Conservation (phyloP, 176 grass and related monocot genomes). For the Panicum miliaceum region DNA sequence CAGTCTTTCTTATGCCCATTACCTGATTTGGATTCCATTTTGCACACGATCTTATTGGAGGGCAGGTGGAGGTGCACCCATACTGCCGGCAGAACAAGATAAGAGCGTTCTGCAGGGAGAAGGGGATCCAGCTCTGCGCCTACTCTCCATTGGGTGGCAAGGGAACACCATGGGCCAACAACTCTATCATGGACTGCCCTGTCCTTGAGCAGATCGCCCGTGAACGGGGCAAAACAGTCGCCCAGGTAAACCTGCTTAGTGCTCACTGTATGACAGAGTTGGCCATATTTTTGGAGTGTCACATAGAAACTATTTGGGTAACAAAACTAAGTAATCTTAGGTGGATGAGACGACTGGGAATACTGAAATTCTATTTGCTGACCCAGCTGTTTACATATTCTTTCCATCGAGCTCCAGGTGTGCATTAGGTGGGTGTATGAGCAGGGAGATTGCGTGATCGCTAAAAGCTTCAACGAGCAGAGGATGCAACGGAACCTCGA, state of each 20-base stretch:
- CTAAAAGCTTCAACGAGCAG: constrained; percentile 45
- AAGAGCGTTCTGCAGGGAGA: constrained; percentile 45
- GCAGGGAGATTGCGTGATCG: constrained; percentile 31
- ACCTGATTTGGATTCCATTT: no score
- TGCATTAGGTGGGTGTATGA: constrained; percentile 50
- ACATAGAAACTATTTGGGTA: no score
- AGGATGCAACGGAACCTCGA: constrained; percentile 50
- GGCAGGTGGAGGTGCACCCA: constrained; percentile 56
- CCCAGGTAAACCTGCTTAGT: constrained; percentile 36
- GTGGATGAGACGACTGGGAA: no score
- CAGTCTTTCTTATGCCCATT: no score
- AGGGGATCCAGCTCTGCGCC: constrained; percentile 48
- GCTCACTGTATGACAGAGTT: no score
- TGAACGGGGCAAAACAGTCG: constrained; percentile 37
- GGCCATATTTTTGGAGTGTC: no score
- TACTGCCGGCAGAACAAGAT: constrained; percentile 60
- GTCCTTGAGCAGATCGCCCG: constrained; percentile 47
- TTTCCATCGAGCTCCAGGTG: not conserved
- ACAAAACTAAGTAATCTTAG: no score
- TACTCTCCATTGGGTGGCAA: constrained; percentile 53
- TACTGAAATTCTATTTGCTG: no score
- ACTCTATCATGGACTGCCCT: constrained; percentile 24
- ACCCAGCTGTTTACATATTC: not conserved
- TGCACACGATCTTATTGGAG: not conserved
- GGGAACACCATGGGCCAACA: constrained; percentile 36